These are phyloP conservation scores for Elaeis oleifera DNA, from an alignment of 202 grass and related monocot genomes.

Conservation along the genomic window DNA sequence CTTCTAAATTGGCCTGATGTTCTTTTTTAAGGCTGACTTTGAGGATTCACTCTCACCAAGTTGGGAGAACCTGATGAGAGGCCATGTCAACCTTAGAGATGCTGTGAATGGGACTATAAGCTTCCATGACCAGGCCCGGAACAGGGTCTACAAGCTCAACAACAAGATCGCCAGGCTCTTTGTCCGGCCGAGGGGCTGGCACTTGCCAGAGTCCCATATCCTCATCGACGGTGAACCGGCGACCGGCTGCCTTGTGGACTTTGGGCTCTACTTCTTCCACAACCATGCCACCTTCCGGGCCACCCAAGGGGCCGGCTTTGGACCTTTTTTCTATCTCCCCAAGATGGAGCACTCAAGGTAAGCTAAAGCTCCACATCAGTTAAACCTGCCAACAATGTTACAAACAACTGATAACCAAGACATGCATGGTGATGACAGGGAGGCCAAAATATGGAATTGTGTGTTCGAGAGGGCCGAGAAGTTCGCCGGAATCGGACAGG, in stretches of 20 bases:
- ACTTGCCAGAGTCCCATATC: conserved; percentile 73
- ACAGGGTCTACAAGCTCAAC: conserved; percentile 49
- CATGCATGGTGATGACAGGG: conserved; percentile 23
- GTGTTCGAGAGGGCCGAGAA: conserved; percentile 73
- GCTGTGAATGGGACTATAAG: conserved; percentile 66
- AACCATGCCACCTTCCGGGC: conserved; percentile 53
- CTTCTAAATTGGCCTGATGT: too few relatives aligned
- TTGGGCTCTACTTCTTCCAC: conserved; percentile 97
- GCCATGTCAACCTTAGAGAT: conserved; percentile 78
- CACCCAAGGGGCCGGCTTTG: conserved; percentile 53
- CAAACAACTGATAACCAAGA: not conserved
- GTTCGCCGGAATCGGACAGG: conserved; percentile 34
- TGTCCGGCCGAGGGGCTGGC: conserved; percentile 80
- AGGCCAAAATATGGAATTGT: conserved; percentile 79
- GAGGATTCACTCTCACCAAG: conserved; percentile 93
- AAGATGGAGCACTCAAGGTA: conserved; percentile 94
- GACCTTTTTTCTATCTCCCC: conserved; percentile 91
- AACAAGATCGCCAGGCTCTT: conserved; percentile 58
- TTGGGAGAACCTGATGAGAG: conserved; percentile 95
- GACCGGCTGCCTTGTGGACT: conserved; percentile 74
- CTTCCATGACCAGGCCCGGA: conserved; percentile 44
- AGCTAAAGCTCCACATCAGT: not conserved
- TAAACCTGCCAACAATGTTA: not conserved
- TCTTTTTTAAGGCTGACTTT: conserved; percentile 56
- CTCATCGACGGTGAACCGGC: conserved; percentile 69